A percentile compares a stretch with the other conserved stretches of the same genome.
Evolutionary conservation across 2,329 filamentous ascomycete genomes (phyloP).

Genomic region (Didymosphaeria variabile): DNA sequence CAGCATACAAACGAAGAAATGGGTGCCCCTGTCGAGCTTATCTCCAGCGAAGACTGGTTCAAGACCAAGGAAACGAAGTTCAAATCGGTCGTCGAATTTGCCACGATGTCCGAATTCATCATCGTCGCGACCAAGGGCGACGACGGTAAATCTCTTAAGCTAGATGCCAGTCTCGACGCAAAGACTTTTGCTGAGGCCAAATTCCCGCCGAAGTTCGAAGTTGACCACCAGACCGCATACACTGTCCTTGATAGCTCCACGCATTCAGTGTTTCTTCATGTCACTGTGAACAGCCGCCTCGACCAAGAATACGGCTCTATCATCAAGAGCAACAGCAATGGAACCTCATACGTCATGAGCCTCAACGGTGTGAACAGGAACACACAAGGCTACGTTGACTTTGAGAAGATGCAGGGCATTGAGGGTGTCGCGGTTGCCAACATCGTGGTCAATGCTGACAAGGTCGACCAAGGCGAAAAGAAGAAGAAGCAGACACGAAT

Average conservation of each 20-base stretch:
- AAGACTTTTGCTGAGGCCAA: constrained; percentile 80
- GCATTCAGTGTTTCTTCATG: constrained; percentile 92
- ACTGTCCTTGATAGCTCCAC: constrained; percentile 95
- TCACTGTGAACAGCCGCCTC: constrained; percentile 74
- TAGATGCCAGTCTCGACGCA: constrained; percentile 87
- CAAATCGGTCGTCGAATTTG: constrained; percentile 81
- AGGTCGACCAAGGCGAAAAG: constrained; percentile 66
- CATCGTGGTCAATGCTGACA: constrained; percentile 77
- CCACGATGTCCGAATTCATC: constrained; percentile 96
- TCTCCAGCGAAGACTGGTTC: constrained; percentile 84
- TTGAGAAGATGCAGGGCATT: constrained; percentile 91
- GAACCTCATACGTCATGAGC: constrained; percentile 91
- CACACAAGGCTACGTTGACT: constrained; percentile 81
- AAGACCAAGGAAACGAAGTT: constrained; percentile 70
- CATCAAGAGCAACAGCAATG: constrained; percentile 98
- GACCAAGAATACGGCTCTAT: constrained; percentile 82
- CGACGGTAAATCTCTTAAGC: constrained; percentile 73
- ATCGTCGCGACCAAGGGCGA: constrained; percentile 78
- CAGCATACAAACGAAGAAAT: constrained; percentile 70
- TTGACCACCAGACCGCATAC: constrained; percentile 81
- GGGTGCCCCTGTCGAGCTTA: constrained; percentile 71
- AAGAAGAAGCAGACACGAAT: constrained; percentile 92
- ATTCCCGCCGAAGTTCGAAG: constrained; percentile 86
- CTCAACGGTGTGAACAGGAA: constrained; percentile 84
- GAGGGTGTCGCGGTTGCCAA: constrained; percentile 93